Evolutionary conservation across 352 stramenopile species (phyloP).

Genomic region (Globisporangium emineosum): DNA sequence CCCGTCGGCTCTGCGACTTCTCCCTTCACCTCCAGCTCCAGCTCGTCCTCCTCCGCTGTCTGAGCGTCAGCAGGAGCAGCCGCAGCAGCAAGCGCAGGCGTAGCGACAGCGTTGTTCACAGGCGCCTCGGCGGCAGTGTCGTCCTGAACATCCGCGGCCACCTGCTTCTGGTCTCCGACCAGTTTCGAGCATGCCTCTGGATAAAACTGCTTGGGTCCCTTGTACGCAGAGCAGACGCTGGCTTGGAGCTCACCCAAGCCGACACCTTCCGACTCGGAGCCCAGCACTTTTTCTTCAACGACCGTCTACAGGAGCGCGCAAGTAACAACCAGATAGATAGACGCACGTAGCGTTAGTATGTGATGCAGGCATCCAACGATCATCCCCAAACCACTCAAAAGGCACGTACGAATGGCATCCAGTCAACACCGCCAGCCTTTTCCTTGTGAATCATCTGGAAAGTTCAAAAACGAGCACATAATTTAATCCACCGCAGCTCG

Average conservation of each 20-base stretch:
- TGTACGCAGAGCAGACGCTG: constrained; percentile 64
- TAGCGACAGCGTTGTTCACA: constrained; percentile 1
- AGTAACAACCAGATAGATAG: not conserved
- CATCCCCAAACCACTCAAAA: not conserved
- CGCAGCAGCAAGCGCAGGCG: not conserved
- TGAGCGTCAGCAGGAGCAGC: not conserved
- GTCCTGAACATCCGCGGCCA: constrained; percentile 33
- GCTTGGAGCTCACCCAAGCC: constrained; percentile 52
- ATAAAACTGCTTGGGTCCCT: constrained; percentile 60
- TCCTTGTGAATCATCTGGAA: constrained; percentile 67
- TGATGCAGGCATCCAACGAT: no score
- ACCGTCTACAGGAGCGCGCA: constrained; percentile 36
- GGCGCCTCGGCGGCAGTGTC: constrained; percentile 16
- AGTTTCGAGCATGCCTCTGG: constrained; percentile 51
- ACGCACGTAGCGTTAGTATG: not conserved
- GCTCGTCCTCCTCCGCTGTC: constrained; percentile 22
- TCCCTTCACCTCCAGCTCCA: constrained; percentile 36
- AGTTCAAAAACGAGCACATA: no score
- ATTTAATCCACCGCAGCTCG: not conserved
- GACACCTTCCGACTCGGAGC: constrained; percentile 55
- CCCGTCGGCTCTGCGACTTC: constrained; percentile 23
- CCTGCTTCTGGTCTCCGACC: constrained; percentile 49
- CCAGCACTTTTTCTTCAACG: constrained; percentile 56
- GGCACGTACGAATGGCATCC: constrained; percentile 74
- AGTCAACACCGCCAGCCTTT: constrained; percentile 39